These are phyloP conservation scores for Phylloporus sp. DNA, from an alignment of 768 basidiomycete species.

Conservation along the genomic window DNA sequence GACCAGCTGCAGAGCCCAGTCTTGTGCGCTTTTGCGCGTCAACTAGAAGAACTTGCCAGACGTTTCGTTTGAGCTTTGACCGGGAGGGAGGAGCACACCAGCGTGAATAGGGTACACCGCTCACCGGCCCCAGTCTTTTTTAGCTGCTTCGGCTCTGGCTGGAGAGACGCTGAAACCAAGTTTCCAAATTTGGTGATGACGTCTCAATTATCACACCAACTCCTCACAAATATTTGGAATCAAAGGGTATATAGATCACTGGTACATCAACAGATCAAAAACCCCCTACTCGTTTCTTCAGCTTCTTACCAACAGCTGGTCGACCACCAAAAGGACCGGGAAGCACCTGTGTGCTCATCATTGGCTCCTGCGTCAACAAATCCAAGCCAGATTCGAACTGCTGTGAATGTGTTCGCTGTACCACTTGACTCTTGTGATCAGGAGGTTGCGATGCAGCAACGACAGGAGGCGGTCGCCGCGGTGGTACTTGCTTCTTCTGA, in stretches of 20 bases:
- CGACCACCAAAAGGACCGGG: conserved; percentile 71
- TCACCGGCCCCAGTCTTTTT: conserved; percentile 14
- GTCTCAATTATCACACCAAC: neutral
- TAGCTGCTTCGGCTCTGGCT: neutral
- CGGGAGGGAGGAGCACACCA: conserved; percentile 17
- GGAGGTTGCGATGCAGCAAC: conserved; percentile 27
- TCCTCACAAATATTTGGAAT: neutral
- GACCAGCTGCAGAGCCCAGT: conserved; percentile 65
- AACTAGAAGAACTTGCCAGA: conserved; percentile 12
- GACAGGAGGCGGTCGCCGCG: conserved; percentile 38
- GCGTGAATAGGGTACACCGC: conserved; percentile 21
- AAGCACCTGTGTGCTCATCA: conserved; percentile 64
- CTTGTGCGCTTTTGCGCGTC: conserved; percentile 65
- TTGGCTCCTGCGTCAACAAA: conserved; percentile 37
- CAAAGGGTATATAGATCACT: neutral
- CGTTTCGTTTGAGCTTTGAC: conserved; percentile 13
- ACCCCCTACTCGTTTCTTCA: conserved; percentile 69
- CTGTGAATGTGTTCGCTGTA: conserved; percentile 18
- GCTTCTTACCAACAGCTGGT: conserved; percentile 42
- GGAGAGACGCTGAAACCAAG: conserved; percentile 14
- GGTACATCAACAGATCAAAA: conserved; percentile 40
- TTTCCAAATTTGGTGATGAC: conserved; percentile 19
- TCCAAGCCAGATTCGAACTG: conserved; percentile 7
- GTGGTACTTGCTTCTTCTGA: conserved; percentile 21
- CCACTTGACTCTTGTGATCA: conserved; percentile 6